These are phyloP conservation scores for Cadophora malorum DNA, from an alignment of 2,329 filamentous ascomycete genomes.

Conservation along the genomic window DNA sequence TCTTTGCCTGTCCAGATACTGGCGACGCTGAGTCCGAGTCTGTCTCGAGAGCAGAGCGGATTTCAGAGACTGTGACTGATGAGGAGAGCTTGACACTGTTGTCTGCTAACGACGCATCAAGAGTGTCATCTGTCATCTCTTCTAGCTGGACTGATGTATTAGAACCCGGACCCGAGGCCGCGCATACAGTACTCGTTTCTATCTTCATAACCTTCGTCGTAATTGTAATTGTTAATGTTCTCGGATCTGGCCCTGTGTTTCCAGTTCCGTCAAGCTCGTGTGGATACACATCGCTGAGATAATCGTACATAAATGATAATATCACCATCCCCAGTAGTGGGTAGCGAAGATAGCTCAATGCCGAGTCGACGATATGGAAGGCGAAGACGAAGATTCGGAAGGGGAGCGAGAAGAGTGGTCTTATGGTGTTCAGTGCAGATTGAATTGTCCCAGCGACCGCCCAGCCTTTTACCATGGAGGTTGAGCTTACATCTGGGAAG, in stretches of 20 bases:
- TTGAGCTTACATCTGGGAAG: background rate
- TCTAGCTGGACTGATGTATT: too few species aligned
- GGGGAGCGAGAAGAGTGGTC: background rate
- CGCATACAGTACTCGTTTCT: background rate
- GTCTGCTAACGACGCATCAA: too few species aligned
- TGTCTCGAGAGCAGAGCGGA: too few species aligned
- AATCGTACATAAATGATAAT: background rate
- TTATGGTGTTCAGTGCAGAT: background rate
- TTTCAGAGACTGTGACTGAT: too few species aligned
- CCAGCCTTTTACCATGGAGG: background rate
- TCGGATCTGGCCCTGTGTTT: too few species aligned
- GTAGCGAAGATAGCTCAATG: background rate
- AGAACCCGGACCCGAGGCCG: too few species aligned
- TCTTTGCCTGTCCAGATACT: too few species aligned
- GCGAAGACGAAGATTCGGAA: background rate
- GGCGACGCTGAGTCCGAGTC: too few species aligned
- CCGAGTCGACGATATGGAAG: background rate
- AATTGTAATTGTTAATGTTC: background rate
- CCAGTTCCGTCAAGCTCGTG: background rate
- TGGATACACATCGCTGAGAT: conserved; percentile 1
- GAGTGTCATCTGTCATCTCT: too few species aligned
- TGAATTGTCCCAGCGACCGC: background rate
- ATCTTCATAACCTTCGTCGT: background rate
- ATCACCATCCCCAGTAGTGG: background rate
- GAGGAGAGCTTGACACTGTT: too few species aligned